Base-by-base conservation (phyloP, 2,329 filamentous ascomycete genomes). In the Fusarium palustre region DNA sequence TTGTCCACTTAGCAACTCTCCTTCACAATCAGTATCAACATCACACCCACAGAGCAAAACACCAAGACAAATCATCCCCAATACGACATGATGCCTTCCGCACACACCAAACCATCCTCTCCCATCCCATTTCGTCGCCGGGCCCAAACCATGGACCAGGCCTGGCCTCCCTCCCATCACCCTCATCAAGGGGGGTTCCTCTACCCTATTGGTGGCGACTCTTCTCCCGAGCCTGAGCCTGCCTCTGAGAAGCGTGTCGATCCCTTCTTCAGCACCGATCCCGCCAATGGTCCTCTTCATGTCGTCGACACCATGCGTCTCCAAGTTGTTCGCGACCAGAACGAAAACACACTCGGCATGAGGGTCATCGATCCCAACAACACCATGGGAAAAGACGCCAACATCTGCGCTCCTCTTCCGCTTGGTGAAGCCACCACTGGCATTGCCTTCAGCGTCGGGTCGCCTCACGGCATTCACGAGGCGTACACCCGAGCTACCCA, bases 301-400 rank as follows among this genome's bases (percentile, higher is more conserved):
- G n/a, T n/a, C 2, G 66, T 70, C 50, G 66, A 69, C 7, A n/a
- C 47, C 0, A 54, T 70, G 33, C 43, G 22, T 3, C 67, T 70
- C 1, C 59, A 68, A 10, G 52, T 54, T 7, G 11, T 65, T 16
- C 50, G 52, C 7, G 31, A 57, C 9, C 33, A 28, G 8, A 43
- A 61, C 11, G 59, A 28, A 11, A 47, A 49, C 13, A 49, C 49
- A 0, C n/a, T 55, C 5, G 59, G 64, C 0, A 24, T 68, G 20
- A 41, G n/a, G 18, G 47, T 68, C 12, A 20, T 55, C 24, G 34
- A 28, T 5, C 13, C 42, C 18, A 52, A 34, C 24, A 38, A 43
- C 2, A 47, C 42, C 12, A 25, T 28, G 18, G 38, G 22, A 16
- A 48, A n/a, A 8, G 12, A 15, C 4, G 36, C 41, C 12, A 68